phyloP scores from a whole-genome alignment of 495 filamentous ascomycete genomes.

The Alectoria sarmentosa region DNA sequence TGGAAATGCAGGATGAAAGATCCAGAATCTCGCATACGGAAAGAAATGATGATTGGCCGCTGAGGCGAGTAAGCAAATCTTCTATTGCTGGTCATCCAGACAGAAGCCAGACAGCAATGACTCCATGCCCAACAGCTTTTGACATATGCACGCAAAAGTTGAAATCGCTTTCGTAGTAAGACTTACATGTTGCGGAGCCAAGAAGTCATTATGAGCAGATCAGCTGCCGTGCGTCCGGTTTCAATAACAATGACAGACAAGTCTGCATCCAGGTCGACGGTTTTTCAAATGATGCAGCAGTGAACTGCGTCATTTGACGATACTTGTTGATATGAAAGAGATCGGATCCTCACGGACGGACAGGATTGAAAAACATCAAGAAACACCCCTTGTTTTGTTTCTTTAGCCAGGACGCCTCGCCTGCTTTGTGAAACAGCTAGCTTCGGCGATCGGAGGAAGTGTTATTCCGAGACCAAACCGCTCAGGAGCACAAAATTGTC shows the following conservation, averaged over 20 bases:
- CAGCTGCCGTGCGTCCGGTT: no score
- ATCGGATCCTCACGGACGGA: not conserved
- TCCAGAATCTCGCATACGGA: not conserved
- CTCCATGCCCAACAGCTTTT: not conserved
- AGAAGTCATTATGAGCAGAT: conserved; percentile 4
- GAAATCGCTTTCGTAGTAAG: not conserved
- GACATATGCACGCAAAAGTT: not conserved
- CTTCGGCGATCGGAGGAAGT: not conserved
- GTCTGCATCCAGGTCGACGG: not conserved
- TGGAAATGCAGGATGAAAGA: not conserved
- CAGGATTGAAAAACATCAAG: not conserved
- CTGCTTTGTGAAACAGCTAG: not conserved
- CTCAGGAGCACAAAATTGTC: no score
- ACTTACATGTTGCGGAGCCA: conserved; percentile 12
- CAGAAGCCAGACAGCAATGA: no score
- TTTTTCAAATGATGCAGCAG: not conserved
- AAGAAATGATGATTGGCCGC: not conserved
- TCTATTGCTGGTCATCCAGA: no score
- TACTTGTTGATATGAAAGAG: not conserved
- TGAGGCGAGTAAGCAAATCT: not conserved
- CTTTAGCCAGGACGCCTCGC: not conserved
- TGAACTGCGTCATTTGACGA: not conserved
- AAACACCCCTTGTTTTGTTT: not conserved
- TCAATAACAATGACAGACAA: not conserved
- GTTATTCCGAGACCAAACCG: not conserved